A percentile compares a stretch with the other conserved stretches of the same genome.
Evolutionary conservation across 106 monocot genomes (phyloP).

Genomic region (Triglochin maritima): DNA sequence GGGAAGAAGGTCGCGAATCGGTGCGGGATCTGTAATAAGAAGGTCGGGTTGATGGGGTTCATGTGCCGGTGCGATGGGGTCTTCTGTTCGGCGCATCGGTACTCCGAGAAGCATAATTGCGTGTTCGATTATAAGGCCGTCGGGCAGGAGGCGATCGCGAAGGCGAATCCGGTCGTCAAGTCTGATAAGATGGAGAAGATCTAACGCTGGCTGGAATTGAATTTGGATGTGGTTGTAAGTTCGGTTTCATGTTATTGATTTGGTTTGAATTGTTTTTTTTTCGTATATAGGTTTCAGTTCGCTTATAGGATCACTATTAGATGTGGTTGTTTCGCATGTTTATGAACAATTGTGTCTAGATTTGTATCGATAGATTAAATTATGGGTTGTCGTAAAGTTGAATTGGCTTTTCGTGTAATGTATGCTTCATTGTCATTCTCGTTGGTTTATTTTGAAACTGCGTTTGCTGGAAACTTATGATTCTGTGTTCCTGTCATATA

Average conservation of each 20-base stretch:
- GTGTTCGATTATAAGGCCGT: conserved; percentile 30
- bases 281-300: too few relatives aligned
- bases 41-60: conserved; percentile 37
- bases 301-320: too few relatives aligned
- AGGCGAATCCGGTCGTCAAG: conserved; percentile 51
- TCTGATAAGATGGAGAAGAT: conserved; percentile 54
- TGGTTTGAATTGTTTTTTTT: background rate
- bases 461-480: too few relatives aligned
- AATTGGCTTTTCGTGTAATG: too few relatives aligned
- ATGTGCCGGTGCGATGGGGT: conserved; percentile 34
- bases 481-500: too few relatives aligned
- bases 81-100: conserved; percentile 37
- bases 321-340: too few relatives aligned
- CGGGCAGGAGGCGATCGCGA: conserved; percentile 31
- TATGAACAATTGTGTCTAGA: too few relatives aligned
- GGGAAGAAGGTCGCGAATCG: conserved; percentile 17
- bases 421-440: too few relatives aligned
- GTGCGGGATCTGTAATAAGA: conserved; percentile 27
- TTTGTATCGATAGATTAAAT: too few relatives aligned
- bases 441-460: too few relatives aligned
- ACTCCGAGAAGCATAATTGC: conserved; percentile 44
- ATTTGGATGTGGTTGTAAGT: background rate
- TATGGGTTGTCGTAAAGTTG: too few relatives aligned
- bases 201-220: conserved; percentile 13
- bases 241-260: background rate